Base-by-base conservation (phyloP, 2,329 filamentous ascomycete species). In the Arthroderma sp. region DNA sequence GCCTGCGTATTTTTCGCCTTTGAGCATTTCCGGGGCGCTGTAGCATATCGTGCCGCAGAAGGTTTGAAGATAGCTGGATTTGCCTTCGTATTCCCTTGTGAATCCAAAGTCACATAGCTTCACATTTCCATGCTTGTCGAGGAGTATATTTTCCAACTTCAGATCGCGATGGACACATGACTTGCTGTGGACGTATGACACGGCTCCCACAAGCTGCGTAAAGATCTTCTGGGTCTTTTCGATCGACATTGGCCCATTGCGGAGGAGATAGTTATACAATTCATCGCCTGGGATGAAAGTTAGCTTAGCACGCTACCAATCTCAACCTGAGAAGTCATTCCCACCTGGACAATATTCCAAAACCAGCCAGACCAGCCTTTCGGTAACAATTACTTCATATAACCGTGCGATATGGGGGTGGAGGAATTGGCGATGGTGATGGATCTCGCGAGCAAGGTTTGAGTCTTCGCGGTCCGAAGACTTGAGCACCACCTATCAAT, bases 21-120 rank as follows among this genome's bases (percentile, higher is more conserved):
- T 94, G 36, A 98, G 73, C 91, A 98, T 98, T 65, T 98, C 91
- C 2, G 91, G 91, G 2, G 91, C 91, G 44, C 87, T 94, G 65
- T 98, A 98, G 68, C 89, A 96, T 50, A 98, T 82, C 0, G 91
- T 98, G 4, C 91, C 91, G 62, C 91, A 98, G 65, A 94, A 98
- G 1, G 91, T 98, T 64, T 96, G 89, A 45, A 98, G 68, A 58
- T 96, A 89, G 62, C 88, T 96, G 29, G 86, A 78, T 56, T 93
- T 87, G 48, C 89, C 89, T 64, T 95, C 87, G 63, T 98, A 98
- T 66, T 98, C 91, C 53, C 91, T 76, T 7, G 91, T 98, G 60
- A 98, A 98, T 11, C 91, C 91, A 68, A 98, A 98, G 62, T 98
- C 91, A 54, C 93, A 89, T 49, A 98, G 69, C 67, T 98, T 98